Percentiles rank a stretch among this genome's conserved stretches.
phyloP scores from a whole-genome alignment of 768 basidiomycete genomes.

The Russula brevipes region DNA sequence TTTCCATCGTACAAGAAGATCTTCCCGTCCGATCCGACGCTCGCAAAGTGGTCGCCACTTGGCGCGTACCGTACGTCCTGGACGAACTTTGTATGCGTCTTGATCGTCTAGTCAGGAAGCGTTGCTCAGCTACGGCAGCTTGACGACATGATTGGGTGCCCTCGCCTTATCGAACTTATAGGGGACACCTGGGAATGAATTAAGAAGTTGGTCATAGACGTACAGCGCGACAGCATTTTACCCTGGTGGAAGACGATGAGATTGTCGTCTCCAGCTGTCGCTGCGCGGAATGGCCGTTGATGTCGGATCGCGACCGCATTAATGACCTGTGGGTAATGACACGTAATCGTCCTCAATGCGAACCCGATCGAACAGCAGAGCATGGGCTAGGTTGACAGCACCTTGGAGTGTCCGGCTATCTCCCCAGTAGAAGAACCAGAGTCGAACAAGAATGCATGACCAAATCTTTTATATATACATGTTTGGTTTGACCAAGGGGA shows the following conservation, averaged over 20 bases:
- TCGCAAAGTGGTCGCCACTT: slow-evolving; percentile 78
- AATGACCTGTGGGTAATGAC: slow-evolving; percentile 47
- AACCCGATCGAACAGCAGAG: slow-evolving; percentile 9
- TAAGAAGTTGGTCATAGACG: slow-evolving; percentile 9
- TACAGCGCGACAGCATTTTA: slow-evolving; percentile 27
- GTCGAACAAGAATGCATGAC: slow-evolving; percentile 78
- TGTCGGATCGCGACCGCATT: slow-evolving; percentile 86
- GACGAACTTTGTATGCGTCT: slow-evolving; percentile 86
- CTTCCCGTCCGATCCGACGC: slow-evolving; percentile 85
- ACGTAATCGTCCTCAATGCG: slow-evolving; percentile 5
- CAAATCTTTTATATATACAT: slow-evolving; percentile 49
- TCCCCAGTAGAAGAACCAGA: slow-evolving; percentile 82
- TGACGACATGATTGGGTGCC: not conserved
- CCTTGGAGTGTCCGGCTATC: slow-evolving; percentile 87
- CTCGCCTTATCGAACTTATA: slow-evolving; percentile 83
- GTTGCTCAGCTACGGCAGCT: not conserved
- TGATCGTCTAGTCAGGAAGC: slow-evolving; percentile 53
- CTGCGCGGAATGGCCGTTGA: slow-evolving; percentile 87
- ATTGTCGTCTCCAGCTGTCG: slow-evolving; percentile 82
- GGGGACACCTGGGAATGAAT: slow-evolving; percentile 52
- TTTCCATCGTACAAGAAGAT: slow-evolving; percentile 88
- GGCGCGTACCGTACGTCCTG: slow-evolving; percentile 84
- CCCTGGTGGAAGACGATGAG: slow-evolving; percentile 80
- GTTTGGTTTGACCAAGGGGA: not conserved
- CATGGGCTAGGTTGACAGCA: slow-evolving; percentile 27